Evolutionary conservation across 768 basidiomycete genomes (phyloP), one percentile per base, ranked within the genome.

Genomic region (Russula sp.): DNA sequence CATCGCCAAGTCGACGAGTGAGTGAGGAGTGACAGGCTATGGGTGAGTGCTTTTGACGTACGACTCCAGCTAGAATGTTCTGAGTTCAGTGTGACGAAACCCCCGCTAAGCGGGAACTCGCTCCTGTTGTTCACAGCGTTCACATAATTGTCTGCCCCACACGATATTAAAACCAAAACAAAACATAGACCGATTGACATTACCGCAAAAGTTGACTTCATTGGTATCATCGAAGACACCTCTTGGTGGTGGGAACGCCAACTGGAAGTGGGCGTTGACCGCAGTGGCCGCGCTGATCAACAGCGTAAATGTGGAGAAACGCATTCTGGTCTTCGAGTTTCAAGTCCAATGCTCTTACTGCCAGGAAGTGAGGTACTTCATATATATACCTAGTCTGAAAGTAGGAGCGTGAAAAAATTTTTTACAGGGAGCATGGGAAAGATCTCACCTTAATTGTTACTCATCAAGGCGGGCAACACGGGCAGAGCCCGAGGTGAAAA

Each of bases 261-360:
- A 77, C 67, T 88, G 86, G 75, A 94, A 94, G 73, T 95, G 92
- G 8, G 89, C 91, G 53, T 75, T 77, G 35, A 77, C 84, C 47
- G 75, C 71, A 39, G 79, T 69, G 14, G 76, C 73, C 27, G 82
- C 71, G 40, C 72, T 68, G 42, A 74, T 70, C 32, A 83, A 60
- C 61, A 81, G 39, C 61, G 75, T 45, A 51, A 78, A 48, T 13
- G 47, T 10, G 8, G 11, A 13, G 11, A 48, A 65, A 62, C 62
- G 72, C 79, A 81, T 80, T 52, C 8, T 65, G n/a, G 59, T 53
- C 31, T 54, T 40, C 6, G 31, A 61, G 39, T 3, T 37, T 13
- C 20, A 27, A 45, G 45, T 9, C 20, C 20, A n/a, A 20, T 20
- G n/a, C 45, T 11, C 3, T n/a, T n/a, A 8, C 45, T 4, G 20